Base-by-base conservation (phyloP, 2,329 filamentous ascomycete genomes). In the Paracorniculantispora psalliotae region DNA sequence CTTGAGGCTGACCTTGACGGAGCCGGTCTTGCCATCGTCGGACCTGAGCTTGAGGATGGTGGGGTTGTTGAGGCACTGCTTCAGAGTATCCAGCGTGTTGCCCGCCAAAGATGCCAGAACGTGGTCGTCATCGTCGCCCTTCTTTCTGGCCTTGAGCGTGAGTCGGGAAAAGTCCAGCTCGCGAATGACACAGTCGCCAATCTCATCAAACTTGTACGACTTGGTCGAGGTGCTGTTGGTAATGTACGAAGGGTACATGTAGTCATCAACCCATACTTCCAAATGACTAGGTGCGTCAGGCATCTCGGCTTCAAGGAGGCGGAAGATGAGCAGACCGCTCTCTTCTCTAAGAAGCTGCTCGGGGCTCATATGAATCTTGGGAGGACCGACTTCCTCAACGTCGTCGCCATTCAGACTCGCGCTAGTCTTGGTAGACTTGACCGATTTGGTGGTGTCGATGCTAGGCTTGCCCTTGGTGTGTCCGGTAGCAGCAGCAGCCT, bases 121-220 rank as follows among this genome's bases (percentile, higher is more conserved):
- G 63, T 91, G 80, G 46, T 96, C 88, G 55, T 88, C 84, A 59
- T 89, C 83, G 64, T 96, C 89, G 55, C 85, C 81, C 71, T 92
- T 91, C 68, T 93, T 89, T 46, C 91, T 86, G 50, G 97, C 81
- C 59, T 92, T 90, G 63, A 99, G 81, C 0, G 92, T 97, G 60
- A 99, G 85, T 64, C 89, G 90, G 3, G 94, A 99, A 67, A 97
- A 92, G 64, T 99, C 96, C n/a, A 99, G 81, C 73, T 99, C 94
- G 62, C 94, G 91, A 61, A 99, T 90, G 74, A 99, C 92, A 57
- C 92, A 94, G 73, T 99, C 94, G 51, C 93, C 92, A 68, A 92
- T 92, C 74, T 99, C 94, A 66, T 94, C 90, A 72, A 97, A 91
- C 55, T 84, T 89, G 69, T 87, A 83, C 12, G 81, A 77, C 66